Evolutionary conservation across 1,284 basidiomycete genomes (phyloP).

Genomic region (Heliocybe sulcata): DNA sequence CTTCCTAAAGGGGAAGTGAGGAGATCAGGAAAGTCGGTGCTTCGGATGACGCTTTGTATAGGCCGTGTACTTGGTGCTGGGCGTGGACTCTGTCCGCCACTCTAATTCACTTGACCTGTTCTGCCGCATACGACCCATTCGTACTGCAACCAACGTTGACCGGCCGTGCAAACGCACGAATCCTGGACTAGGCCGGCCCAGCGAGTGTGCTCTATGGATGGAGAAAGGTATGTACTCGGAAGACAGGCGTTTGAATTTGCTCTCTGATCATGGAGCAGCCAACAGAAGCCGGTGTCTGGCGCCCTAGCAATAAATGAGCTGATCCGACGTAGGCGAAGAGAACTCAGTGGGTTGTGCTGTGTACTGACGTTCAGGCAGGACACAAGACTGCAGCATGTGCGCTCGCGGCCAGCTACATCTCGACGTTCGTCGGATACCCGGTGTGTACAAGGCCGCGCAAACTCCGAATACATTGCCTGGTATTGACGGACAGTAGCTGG

Average conservation of each 20-base stretch:
- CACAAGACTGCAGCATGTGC: conserved; percentile 81
- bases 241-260: neutral
- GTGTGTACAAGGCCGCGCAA: conserved; percentile 32
- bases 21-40: neutral
- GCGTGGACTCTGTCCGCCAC: neutral
- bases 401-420: conserved; percentile 75
- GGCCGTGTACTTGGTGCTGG: too few species aligned
- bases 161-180: conserved; percentile 50
- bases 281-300: conserved; percentile 54
- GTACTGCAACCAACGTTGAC: neutral
- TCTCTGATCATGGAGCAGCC: conserved; percentile 25
- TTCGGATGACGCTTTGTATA: neutral
- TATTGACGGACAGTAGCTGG: conserved; percentile 41
- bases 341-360: conserved; percentile 7
- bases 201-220: conserved; percentile 72
- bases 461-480: neutral
- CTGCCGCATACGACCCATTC: neutral
- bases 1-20: neutral
- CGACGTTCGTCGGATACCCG: conserved; percentile 78
- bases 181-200: conserved; percentile 48
- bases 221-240: conserved; percentile 43
- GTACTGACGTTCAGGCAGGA: conserved; percentile 29
- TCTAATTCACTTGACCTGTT: neutral
- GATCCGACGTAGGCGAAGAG: conserved; percentile 46
- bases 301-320: conserved; percentile 53